Percentiles rank a stretch among this genome's conserved stretches.
Conservation (phyloP, 2,329 filamentous ascomycete species). For the Nectriaceae sp. region DNA sequence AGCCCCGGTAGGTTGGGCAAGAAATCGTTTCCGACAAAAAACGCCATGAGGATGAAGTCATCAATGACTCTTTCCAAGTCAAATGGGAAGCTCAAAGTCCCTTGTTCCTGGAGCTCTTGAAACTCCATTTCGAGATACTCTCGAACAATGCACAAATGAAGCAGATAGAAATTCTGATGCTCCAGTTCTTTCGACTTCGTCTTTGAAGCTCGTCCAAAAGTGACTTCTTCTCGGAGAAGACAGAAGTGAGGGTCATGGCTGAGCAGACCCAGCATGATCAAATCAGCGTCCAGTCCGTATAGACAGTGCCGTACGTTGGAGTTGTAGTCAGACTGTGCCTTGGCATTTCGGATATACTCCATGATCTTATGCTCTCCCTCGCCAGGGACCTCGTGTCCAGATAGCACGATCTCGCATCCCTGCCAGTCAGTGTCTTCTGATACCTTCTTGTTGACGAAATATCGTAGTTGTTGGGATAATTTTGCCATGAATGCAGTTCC, state of each 20-base stretch:
- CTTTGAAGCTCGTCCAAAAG: constrained; percentile 86
- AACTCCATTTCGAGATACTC: constrained; percentile 98
- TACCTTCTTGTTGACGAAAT: constrained; percentile 98
- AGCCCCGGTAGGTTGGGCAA: constrained; percentile 93
- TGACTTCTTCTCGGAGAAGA: constrained; percentile 94
- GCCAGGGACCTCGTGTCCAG: constrained; percentile 95
- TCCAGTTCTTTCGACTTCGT: constrained; percentile 94
- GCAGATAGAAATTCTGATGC: constrained; percentile 97
- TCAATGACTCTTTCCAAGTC: constrained; percentile 97
- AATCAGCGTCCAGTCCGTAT: constrained; percentile 94
- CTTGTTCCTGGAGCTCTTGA: constrained; percentile 80
- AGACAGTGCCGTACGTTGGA: constrained; percentile 94
- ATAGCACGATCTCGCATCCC: constrained; percentile 91
- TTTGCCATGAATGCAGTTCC: constrained; percentile 96
- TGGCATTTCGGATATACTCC: constrained; percentile 98
- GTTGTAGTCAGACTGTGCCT: constrained; percentile 91
- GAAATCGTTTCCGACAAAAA: constrained; percentile 99
- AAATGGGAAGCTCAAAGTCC: constrained; percentile 73
- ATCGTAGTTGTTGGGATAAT: constrained; percentile 89
- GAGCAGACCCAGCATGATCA: constrained; percentile 97
- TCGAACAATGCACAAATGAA: constrained; percentile 96
- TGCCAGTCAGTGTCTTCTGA: constrained; percentile 98
- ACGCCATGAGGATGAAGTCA: constrained; percentile 99
- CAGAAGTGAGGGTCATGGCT: constrained; percentile 99
- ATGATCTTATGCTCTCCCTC: constrained; percentile 99